Percentiles rank a stretch among this genome's conserved stretches.
phyloP scores from a whole-genome alignment of 177 flowering plant genomes.

The Vitis hybrid region DNA sequence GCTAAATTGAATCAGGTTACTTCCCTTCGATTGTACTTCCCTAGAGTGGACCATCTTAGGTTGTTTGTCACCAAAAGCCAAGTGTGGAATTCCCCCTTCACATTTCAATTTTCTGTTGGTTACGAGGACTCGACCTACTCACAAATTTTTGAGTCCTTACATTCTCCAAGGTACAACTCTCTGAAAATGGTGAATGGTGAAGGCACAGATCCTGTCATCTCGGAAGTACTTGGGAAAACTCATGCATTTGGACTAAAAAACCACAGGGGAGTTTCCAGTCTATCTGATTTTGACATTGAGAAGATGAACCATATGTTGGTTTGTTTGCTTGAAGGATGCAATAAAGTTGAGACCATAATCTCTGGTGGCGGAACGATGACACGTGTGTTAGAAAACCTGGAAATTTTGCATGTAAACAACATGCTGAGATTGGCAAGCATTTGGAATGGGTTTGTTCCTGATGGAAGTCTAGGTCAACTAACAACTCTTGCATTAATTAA shows the following conservation, averaged over 20 bases:
- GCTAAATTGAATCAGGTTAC: slow-evolving; percentile 8
- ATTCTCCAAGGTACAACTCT: neutral
- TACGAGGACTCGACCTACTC: neutral
- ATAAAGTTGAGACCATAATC: slow-evolving; percentile 1
- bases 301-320: slow-evolving; percentile 1
- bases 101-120: slow-evolving; percentile 17
- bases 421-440: slow-evolving; percentile 5
- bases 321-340: slow-evolving; percentile 19
- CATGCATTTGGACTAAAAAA: slow-evolving; percentile 14
- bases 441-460: slow-evolving; percentile 2
- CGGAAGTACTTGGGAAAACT: slow-evolving; percentile 6
- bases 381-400: neutral
- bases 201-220: neutral
- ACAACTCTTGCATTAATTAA: neutral
- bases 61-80: neutral
- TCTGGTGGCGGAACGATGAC: neutral
- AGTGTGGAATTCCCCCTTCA: neutral
- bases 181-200: slow-evolving; percentile 12
- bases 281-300: slow-evolving; percentile 14
- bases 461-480: neutral
- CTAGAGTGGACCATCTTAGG: slow-evolving; percentile 1
- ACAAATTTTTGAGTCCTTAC: neutral
- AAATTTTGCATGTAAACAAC: slow-evolving; percentile 7
- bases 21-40: slow-evolving; percentile 12
- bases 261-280: neutral